Evolutionary conservation across 495 filamentous ascomycete genomes (phyloP), one percentile per base, ranked within the genome.

Genomic region (Barbatosphaeria neglecta): DNA sequence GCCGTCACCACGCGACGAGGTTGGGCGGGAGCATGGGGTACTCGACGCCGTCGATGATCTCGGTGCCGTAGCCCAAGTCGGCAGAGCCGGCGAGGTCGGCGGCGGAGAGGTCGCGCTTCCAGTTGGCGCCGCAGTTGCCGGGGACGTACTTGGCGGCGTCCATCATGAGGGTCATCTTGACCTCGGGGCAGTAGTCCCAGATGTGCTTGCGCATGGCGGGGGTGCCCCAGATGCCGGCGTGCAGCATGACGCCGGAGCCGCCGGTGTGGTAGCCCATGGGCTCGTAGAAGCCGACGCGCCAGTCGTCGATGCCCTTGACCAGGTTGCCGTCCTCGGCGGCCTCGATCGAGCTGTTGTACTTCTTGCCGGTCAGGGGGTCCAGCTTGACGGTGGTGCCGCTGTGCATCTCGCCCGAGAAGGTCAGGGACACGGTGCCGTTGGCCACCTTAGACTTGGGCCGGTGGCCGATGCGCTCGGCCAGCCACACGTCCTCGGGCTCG

Each of bases 231-330:
- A 74, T 59, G 1, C 45, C 59, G 13, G 23, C 22, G 19, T 68
- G 64, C 22, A 75, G 45, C 16, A 47, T 55, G 5, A 17, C 38
- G 18, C 70, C 71, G 31, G 62, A 61, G 19, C 64, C 61, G 1
- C 70, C 71, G n/a, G 68, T 66, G 45, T 75, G 72, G 47, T 74
- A 74, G 27, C 72, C 72, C 72, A 75, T 73, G 6, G 71, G 71
- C 48, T 73, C 71, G 41, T 72, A 66, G 22, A 62, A 66, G 28
- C 72, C 69, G 5, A 61, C 54, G 37, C 69, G 56, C 66, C 63
- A 72, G 50, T 62, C 60, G 44, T 72, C 69, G 17, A 69, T 37
- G 0, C 60, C 64, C 37, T 58, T 49, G 20, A 64, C 51, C 28
- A 62, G 59, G 3, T 60, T 53, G 22, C 59, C 60, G 3, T 59